Conservation (phyloP, 805 yeast species). For the Candida berthetii region DNA sequence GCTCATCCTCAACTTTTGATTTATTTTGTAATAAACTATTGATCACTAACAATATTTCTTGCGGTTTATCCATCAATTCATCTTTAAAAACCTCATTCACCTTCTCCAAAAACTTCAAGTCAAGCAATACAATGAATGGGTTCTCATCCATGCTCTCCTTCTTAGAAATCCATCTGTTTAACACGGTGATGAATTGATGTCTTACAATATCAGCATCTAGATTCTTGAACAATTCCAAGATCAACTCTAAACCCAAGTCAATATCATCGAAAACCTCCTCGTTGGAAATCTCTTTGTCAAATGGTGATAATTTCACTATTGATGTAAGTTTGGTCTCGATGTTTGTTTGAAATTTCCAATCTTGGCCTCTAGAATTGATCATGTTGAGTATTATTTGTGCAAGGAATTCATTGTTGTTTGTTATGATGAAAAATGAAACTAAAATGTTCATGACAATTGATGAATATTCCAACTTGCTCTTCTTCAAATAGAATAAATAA, state of each 20-base stretch:
- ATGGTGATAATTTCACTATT: constrained; percentile 15
- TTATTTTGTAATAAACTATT: constrained; percentile 29
- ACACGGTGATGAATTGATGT: constrained; percentile 39
- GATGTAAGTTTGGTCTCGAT: constrained; percentile 29
- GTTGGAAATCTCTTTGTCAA: constrained; percentile 5
- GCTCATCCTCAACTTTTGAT: constrained; percentile 3
- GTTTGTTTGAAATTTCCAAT: constrained; percentile 28
- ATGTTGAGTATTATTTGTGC: constrained; percentile 22
- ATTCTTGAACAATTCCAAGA: constrained; percentile 38
- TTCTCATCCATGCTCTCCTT: constrained; percentile 20
- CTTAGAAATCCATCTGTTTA: constrained; percentile 55
- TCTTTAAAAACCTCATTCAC: constrained; percentile 54
- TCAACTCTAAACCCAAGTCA: constrained; percentile 35
- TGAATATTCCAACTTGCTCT: constrained; percentile 21
- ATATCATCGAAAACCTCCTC: constrained; percentile 35
- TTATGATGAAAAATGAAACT: constrained; percentile 24
- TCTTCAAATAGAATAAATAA: constrained; percentile 27
- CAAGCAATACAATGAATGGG: constrained; percentile 51
- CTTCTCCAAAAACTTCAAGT: constrained; percentile 58
- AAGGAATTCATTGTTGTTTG: constrained; percentile 20
- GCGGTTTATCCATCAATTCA: constrained; percentile 35
- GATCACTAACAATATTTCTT: constrained; percentile 47
- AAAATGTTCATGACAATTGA: constrained; percentile 25
- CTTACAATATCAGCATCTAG: constrained; percentile 42
- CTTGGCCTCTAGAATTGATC: constrained; percentile 25